Percentiles rank a stretch among this genome's conserved stretches.
Conservation (phyloP, 1,139 yeast species). For the Arxiozyma bovina region DNA sequence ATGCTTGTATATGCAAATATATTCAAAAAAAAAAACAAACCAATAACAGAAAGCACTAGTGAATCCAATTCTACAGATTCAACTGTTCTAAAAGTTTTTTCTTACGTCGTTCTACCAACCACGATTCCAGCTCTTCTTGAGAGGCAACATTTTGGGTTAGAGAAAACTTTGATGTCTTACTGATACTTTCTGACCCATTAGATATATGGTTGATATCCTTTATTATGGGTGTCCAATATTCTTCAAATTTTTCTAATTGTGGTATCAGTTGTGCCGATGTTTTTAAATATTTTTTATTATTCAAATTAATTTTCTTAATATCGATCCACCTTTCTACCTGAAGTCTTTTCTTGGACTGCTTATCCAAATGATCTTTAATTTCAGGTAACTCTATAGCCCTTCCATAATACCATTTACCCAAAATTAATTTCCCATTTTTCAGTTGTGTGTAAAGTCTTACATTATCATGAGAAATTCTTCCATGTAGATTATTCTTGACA, state of each 20-base stretch:
- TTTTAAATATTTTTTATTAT: not conserved
- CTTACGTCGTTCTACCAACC: conserved; percentile 17
- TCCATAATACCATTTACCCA: conserved; percentile 68
- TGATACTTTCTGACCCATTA: conserved; percentile 2
- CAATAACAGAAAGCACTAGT: not conserved
- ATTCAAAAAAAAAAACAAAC: not conserved
- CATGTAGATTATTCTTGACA: conserved; percentile 53
- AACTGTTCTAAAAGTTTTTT: conserved; percentile 16
- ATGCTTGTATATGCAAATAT: not conserved
- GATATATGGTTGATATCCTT: conserved; percentile 1
- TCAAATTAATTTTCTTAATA: not conserved
- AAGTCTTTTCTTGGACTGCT: conserved; percentile 10
- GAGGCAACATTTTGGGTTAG: not conserved
- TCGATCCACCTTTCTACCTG: not conserved
- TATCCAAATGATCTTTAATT: conserved; percentile 46
- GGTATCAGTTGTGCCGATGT: not conserved
- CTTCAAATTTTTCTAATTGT: conserved; percentile 7
- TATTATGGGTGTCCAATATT: conserved; percentile 10
- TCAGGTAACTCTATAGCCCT: conserved; percentile 77
- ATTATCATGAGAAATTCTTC: conserved; percentile 35
- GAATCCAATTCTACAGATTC: conserved; percentile 8
- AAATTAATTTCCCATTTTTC: conserved; percentile 19
- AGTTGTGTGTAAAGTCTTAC: conserved; percentile 13
- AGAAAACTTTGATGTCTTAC: not conserved
- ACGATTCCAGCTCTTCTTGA: conserved; percentile 2